Conservation (phyloP, 2,329 filamentous ascomycete genomes). For the Fusarium staphyleae region DNA sequence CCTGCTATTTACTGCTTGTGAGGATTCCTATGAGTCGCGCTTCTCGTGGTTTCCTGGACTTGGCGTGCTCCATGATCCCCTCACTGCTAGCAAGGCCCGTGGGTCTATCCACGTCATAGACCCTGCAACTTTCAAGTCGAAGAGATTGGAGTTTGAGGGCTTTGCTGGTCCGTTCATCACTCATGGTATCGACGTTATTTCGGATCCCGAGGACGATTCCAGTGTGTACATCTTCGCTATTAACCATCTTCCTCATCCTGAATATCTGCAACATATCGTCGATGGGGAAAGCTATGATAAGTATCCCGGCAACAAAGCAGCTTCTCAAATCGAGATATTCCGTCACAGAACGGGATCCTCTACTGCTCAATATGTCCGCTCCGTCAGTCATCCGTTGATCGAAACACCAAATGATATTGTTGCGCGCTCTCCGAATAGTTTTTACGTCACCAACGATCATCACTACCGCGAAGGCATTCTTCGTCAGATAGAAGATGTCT, state of each 20-base stretch:
- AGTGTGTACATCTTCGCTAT: conserved; percentile 67
- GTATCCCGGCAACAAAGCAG: conserved; percentile 46
- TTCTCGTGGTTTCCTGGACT: conserved; percentile 62
- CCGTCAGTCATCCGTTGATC: conserved; percentile 60
- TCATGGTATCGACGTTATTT: conserved; percentile 67
- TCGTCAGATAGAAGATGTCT: conserved; percentile 56
- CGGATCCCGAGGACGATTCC: conserved; percentile 50
- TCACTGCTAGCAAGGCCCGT: conserved; percentile 44
- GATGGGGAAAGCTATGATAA: conserved; percentile 21
- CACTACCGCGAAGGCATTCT: conserved; percentile 56
- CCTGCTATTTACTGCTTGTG: conserved; percentile 64
- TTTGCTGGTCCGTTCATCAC: conserved; percentile 63
- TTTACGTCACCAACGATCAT: conserved; percentile 69
- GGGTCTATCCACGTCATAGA: conserved; percentile 62
- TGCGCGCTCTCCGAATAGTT: conserved; percentile 53
- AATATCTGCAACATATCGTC: conserved; percentile 37
- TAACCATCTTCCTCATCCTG: conserved; percentile 63
- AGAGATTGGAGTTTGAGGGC: too few relatives aligned
- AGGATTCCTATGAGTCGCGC: conserved; percentile 51
- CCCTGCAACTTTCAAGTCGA: conserved; percentile 55
- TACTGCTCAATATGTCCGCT: conserved; percentile 56
- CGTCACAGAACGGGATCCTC: conserved; percentile 56
- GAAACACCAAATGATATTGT: conserved; percentile 66
- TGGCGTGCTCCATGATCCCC: conserved; percentile 50
- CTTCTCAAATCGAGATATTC: conserved; percentile 66